Percentiles rank a stretch among this genome's conserved stretches.
Evolutionary conservation across 1,139 yeast species (phyloP).

Genomic region (Waltiozyma sp.): DNA sequence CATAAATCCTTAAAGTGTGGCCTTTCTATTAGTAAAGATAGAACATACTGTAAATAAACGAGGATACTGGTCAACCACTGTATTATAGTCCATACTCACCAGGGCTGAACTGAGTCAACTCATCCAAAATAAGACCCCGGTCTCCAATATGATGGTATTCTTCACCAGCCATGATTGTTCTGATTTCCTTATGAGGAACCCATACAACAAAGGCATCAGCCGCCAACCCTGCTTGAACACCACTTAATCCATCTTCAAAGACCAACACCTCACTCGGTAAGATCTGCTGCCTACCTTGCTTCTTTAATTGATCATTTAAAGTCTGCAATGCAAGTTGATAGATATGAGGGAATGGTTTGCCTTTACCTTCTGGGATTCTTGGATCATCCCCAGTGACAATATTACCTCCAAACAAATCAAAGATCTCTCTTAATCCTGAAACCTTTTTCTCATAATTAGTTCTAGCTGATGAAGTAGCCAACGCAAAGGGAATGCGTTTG

Average conservation of each 20-base stretch:
- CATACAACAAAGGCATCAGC: slow-evolving; percentile 84
- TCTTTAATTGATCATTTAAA: slow-evolving; percentile 31
- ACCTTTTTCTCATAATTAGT: slow-evolving; percentile 60
- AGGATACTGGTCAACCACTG: no score
- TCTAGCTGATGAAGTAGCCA: slow-evolving; percentile 79
- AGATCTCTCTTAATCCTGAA: slow-evolving; percentile 47
- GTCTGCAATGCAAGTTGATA: slow-evolving; percentile 74
- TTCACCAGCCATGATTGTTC: slow-evolving; percentile 32
- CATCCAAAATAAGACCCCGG: slow-evolving; percentile 44
- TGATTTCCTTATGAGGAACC: slow-evolving; percentile 79
- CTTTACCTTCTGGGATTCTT: slow-evolving; percentile 71
- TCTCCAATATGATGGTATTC: slow-evolving; percentile 35
- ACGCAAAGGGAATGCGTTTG: slow-evolving; percentile 62
- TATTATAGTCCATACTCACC: slow-evolving; percentile 31
- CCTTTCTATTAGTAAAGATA: no score
- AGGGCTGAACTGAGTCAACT: slow-evolving; percentile 45
- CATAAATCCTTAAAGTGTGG: no score
- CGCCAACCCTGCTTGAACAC: slow-evolving; percentile 71
- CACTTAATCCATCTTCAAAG: slow-evolving; percentile 92
- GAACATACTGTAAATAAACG: no score
- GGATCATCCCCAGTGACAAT: slow-evolving; percentile 83
- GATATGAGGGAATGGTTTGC: slow-evolving; percentile 89
- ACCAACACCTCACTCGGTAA: slow-evolving; percentile 70
- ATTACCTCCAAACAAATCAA: slow-evolving; percentile 53
- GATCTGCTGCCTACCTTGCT: slow-evolving; percentile 30